Evolutionary conservation across 805 yeast genomes (phyloP).

Genomic region (Metschnikowia sp.): DNA sequence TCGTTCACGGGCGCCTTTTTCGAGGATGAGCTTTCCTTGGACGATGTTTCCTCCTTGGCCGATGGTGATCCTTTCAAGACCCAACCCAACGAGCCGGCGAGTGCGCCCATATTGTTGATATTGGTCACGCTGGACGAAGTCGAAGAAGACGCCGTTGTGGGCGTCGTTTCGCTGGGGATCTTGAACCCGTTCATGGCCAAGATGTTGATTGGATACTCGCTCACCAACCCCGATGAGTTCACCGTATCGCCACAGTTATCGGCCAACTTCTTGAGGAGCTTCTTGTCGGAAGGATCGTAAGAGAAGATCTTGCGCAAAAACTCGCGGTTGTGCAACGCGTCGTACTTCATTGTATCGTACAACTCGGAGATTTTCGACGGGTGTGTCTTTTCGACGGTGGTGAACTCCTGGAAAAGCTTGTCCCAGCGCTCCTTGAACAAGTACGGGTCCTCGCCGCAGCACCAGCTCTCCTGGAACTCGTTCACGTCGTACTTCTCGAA

Average conservation of each 20-base stretch:
- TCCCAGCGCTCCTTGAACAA: slow-evolving; percentile 97
- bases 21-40: slow-evolving; percentile 14
- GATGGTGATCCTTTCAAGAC: slow-evolving; percentile 47
- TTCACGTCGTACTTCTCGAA: slow-evolving; percentile 64
- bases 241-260: slow-evolving; percentile 42
- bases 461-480: slow-evolving; percentile 79
- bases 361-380: slow-evolving; percentile 95
- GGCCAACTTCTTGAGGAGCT: slow-evolving; percentile 31
- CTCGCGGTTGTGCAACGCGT: slow-evolving; percentile 91
- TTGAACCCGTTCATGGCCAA: slow-evolving; percentile 75
- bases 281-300: slow-evolving; percentile 48
- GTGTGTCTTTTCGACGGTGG: slow-evolving; percentile 90
- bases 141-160: slow-evolving; percentile 18
- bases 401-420: slow-evolving; percentile 87
- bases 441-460: slow-evolving; percentile 92
- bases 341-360: slow-evolving; percentile 98
- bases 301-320: slow-evolving; percentile 81
- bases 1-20: slow-evolving; percentile 29
- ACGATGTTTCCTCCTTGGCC: slow-evolving; percentile 9
- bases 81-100: slow-evolving; percentile 77
- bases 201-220: slow-evolving; percentile 69
- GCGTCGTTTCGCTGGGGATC: slow-evolving; percentile 42
- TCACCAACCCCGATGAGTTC: slow-evolving; percentile 54
- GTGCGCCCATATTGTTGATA: slow-evolving; percentile 32
- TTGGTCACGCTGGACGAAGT: slow-evolving; percentile 22